A percentile compares a stretch with the other conserved stretches of the same genome.
These are phyloP conservation scores for Lachnellula suecica DNA, from an alignment of 2,329 filamentous ascomycete species.

Conservation along the genomic window DNA sequence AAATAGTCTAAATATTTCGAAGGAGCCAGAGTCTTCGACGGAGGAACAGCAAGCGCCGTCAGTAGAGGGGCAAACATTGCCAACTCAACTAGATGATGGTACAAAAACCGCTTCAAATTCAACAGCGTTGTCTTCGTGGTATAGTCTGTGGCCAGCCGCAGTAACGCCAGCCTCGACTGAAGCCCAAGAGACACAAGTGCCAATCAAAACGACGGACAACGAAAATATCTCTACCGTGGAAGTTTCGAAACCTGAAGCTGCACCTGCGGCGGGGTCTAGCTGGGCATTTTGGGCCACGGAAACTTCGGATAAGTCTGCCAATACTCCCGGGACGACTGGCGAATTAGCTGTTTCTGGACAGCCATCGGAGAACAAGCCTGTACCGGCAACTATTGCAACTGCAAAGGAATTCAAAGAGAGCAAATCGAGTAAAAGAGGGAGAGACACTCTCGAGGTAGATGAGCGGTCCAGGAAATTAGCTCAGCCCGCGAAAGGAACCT, in stretches of 20 bases:
- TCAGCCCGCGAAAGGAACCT: slow-evolving; percentile 18
- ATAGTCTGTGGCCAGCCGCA: slow-evolving; percentile 29
- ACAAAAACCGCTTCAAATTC: background rate
- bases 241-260: slow-evolving; percentile 14
- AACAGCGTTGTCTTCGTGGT: slow-evolving; percentile 29
- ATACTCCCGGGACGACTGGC: slow-evolving; percentile 20
- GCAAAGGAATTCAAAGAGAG: slow-evolving; percentile 20
- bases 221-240: slow-evolving; percentile 21
- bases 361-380: slow-evolving; percentile 51
- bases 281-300: slow-evolving; percentile 78
- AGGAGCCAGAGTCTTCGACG: background rate
- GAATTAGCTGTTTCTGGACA: slow-evolving; percentile 58
- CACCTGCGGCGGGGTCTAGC: slow-evolving; percentile 55
- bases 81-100: background rate
- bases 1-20: background rate
- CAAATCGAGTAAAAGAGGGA: slow-evolving; percentile 20
- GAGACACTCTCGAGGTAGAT: slow-evolving; percentile 23
- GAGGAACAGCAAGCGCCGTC: slow-evolving; percentile 4
- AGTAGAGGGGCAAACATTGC: background rate
- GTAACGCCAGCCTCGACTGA: slow-evolving; percentile 22
- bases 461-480: slow-evolving; percentile 14
- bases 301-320: slow-evolving; percentile 27
- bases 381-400: no score
- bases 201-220: slow-evolving; percentile 17
- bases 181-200: slow-evolving; percentile 23